These are phyloP conservation scores for Rhypophila decipiens DNA, from an alignment of 495 filamentous ascomycete genomes.

Conservation along the genomic window DNA sequence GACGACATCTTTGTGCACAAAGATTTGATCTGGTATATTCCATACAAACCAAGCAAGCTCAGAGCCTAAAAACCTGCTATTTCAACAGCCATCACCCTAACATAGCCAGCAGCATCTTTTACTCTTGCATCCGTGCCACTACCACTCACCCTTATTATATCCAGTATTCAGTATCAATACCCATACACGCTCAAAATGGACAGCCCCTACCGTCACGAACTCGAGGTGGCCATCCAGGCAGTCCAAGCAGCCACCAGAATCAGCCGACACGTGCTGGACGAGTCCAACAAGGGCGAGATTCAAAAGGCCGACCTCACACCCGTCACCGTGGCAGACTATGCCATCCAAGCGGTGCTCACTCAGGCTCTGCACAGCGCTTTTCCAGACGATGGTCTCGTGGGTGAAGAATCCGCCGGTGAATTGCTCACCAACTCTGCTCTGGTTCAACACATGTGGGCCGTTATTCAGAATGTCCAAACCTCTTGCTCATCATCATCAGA, in stretches of 20 bases:
- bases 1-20: too few relatives aligned
- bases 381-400: slow-evolving; percentile 52
- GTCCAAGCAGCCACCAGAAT: slow-evolving; percentile 30
- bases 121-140: too few relatives aligned
- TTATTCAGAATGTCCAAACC: slow-evolving; percentile 22
- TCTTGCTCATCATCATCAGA: too few relatives aligned
- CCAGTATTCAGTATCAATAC: too few relatives aligned
- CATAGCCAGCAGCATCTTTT: too few relatives aligned
- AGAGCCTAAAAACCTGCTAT: too few relatives aligned
- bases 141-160: too few relatives aligned
- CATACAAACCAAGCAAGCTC: too few relatives aligned
- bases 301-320: slow-evolving; percentile 54
- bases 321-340: slow-evolving; percentile 64
- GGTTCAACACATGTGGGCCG: slow-evolving; percentile 46
- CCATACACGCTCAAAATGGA: too few relatives aligned
- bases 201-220: slow-evolving; percentile 11
- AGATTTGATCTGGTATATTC: too few relatives aligned
- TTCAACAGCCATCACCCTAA: too few relatives aligned
- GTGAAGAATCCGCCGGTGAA: slow-evolving; percentile 54
- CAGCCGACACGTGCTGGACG: slow-evolving; percentile 26
- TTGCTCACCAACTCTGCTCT: slow-evolving; percentile 45
- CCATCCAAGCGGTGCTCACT: slow-evolving; percentile 58
- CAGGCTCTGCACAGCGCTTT: slow-evolving; percentile 47
- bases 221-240: slow-evolving; percentile 24
- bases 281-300: slow-evolving; percentile 12